These are phyloP conservation scores for Fusarium neocosmosporiellum DNA, from an alignment of 2,329 filamentous ascomycete genomes.

Conservation along the genomic window DNA sequence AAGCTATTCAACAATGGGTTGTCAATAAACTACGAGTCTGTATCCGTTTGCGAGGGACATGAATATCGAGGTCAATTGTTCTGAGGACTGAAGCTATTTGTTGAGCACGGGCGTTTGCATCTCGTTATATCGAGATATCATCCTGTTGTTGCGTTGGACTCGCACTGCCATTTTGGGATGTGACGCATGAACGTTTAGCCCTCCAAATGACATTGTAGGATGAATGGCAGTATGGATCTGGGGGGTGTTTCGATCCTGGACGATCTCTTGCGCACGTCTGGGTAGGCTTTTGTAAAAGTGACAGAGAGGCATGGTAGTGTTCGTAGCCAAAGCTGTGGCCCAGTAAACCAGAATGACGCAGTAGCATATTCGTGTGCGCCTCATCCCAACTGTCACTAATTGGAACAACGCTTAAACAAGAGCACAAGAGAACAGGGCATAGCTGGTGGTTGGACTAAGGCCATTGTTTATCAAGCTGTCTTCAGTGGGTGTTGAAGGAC, in stretches of 20 bases:
- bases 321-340: neutral
- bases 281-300: too few species aligned
- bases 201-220: accelerated
- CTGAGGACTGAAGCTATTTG: neutral
- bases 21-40: neutral
- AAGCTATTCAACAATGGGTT: neutral
- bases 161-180: neutral
- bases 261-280: neutral
- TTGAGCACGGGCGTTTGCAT: neutral
- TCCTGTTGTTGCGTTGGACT: neutral
- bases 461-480: neutral
- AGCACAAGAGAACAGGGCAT: neutral
- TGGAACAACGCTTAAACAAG: neutral
- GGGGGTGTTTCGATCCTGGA: neutral
- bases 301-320: neutral
- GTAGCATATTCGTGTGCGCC: neutral
- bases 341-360: neutral
- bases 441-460: neutral
- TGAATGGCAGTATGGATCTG: neutral
- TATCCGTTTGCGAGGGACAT: neutral
- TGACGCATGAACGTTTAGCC: neutral
- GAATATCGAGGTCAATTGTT: neutral
- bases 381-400: neutral
- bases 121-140: neutral
- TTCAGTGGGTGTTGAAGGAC: neutral